Evolutionary conservation across 2,329 filamentous ascomycete genomes (phyloP), one percentile per base, ranked within the genome.

Genomic region (Oidium heveae): DNA sequence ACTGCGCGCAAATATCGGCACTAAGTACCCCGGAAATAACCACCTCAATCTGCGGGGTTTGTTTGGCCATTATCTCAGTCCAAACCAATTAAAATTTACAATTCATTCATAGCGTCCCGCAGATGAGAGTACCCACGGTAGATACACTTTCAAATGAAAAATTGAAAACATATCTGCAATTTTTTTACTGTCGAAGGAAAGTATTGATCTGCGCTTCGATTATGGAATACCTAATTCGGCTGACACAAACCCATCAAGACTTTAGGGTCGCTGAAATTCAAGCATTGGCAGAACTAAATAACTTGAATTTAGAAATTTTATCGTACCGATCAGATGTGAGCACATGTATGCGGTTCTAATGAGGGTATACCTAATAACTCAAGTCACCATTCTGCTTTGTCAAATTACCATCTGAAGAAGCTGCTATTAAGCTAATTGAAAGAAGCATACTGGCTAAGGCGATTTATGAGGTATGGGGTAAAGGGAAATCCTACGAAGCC

Each of bases 381-480:
- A 39, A 55, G 86, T 87, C 86, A 44, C 91, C 91, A 43, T 91
- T 89, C 65, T 93, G 86, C 65, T 71, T 94, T 56, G 74, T 94
- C 53, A 73, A 72, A 52, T 72, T 95, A 15, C 72, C 75, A 39
- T 79, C 83, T 44, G 71, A 74, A 58, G 71, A 73, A 22, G 76
- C 77, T 22, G 87, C 87, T 7, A 71, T 71, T 52, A 70, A 70
- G 9, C 72, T 96, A 22, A 74, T 93, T 52, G 71, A 73, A 52
- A 82, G 89, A 58, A 86, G 85, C 50, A 84, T 96, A 60, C 74
- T 96, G 52, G 78, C 79, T 24, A 84, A 87, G 68, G 80, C 77
- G 49, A 84, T 96, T 59, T 85, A 91, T 69, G 86, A 93, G 65
- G 76, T 95, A 58, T 96, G 91, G 89, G 89, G 84, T 18, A 70